Evolutionary conservation across 163 green algal genomes (phyloP), one percentile per base, ranked within the genome.

Genomic region (Chlamydomonas reinhardtii): DNA sequence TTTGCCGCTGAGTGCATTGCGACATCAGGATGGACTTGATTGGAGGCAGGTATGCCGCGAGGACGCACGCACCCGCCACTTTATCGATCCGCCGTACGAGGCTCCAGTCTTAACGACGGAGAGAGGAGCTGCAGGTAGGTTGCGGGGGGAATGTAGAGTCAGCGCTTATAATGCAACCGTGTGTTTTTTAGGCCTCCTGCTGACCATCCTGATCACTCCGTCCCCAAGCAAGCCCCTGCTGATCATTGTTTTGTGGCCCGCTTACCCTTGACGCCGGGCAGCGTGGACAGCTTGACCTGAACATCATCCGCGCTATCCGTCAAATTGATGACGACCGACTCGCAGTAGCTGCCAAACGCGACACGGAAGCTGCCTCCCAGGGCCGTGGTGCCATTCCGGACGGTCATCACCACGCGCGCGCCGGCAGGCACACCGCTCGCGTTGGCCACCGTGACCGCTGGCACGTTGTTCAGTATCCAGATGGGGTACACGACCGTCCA

Each of bases 401-500:
- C 0, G 35, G 9, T 27, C 25, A 22, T 4, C 15, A 31, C 32
- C 4, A 62, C 8, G 6, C 29, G 8, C 34, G 27, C 35, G 19
- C 34, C 61, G 15, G 52, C 35, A 8, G 70, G 70, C 22, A 76
- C 11, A 37, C 43, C 32, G 24, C 37, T 11, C 1, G 17, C 20
- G 37, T 37, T 16, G 22, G 37, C 20, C 17, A 59, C 35, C 0
- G 37, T 20, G 22, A 76, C 16, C 0, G 29, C 1, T 1, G 37
- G 70, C 11, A 59, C 8, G 22, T 59, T 59, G 70, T 59, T 34
- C 0, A 20, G n/a, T 24, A 32, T 0, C 34, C 32, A 34, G 70
- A 76, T 61, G 70, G 35, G 31, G 22, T 59, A 59, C 1, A 5
- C 52, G 34, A 84, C 34, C 24, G 32, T 37, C 74, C 74, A 89